Evolutionary conservation across 371 early-diverging fungal genomes (phyloP).

Genomic region (Rhizomucor pusillus): DNA sequence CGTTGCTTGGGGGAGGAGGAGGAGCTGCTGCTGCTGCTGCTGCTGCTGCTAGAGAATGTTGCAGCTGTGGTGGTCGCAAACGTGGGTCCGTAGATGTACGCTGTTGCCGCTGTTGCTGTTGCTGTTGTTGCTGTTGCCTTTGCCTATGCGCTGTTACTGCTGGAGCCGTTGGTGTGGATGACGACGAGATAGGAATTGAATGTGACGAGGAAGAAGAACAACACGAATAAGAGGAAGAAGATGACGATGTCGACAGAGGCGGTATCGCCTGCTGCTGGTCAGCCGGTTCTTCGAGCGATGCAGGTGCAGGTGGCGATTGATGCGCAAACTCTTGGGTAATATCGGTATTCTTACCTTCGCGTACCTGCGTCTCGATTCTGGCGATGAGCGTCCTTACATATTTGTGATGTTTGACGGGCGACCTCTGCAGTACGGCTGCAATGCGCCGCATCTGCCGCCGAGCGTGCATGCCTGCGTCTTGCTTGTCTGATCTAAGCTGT

Average conservation of each 20-base stretch:
- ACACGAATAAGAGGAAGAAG: background rate
- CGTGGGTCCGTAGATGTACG: background rate
- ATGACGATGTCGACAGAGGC: no score
- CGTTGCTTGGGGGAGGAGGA: background rate
- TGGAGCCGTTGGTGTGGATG: conserved; percentile 5
- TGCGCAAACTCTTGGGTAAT: background rate
- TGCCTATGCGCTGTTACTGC: background rate
- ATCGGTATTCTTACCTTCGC: conserved; percentile 4
- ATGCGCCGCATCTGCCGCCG: conserved; percentile 24
- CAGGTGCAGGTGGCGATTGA: no score
- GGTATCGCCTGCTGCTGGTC: no score
- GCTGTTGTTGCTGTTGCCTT: background rate
- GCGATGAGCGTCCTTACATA: conserved; percentile 25
- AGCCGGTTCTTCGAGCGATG: no score
- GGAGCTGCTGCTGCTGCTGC: background rate
- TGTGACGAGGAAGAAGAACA: conserved; percentile 1
- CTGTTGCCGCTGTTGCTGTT: background rate
- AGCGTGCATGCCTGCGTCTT: conserved; percentile 10
- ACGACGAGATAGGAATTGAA: background rate
- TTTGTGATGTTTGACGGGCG: conserved; percentile 43
- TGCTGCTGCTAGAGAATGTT: no score
- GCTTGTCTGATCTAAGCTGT: conserved; percentile 11
- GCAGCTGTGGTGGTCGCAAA: background rate
- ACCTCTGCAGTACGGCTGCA: conserved; percentile 19
- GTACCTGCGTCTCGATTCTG: conserved; percentile 19